These are phyloP conservation scores for Lepidium africanum DNA, from an alignment of 345 rosid species.

Conservation along the genomic window DNA sequence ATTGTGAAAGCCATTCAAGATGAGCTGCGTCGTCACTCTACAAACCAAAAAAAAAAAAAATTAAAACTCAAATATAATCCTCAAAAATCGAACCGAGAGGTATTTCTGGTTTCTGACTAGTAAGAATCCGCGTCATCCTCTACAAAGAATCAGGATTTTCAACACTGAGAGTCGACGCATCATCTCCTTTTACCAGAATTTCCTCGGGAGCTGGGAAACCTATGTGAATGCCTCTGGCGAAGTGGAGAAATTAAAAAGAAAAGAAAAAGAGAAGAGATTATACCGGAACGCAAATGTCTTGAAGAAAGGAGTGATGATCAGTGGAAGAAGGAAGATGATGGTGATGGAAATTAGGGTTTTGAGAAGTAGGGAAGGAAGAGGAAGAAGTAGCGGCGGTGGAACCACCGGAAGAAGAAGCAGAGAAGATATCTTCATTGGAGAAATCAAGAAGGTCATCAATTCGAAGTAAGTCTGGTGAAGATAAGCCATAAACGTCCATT, in stretches of 20 bases:
- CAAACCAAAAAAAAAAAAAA: not conserved
- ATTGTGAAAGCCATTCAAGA: slow-evolving; percentile 73
- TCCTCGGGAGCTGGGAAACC: too few species aligned
- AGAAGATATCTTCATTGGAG: slow-evolving; percentile 36
- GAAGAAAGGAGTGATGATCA: slow-evolving; percentile 33
- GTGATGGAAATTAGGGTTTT: slow-evolving; percentile 33
- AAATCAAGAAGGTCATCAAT: slow-evolving; percentile 38
- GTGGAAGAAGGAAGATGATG: slow-evolving; percentile 33
- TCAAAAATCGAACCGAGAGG: not conserved
- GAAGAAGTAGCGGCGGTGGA: slow-evolving; percentile 25
- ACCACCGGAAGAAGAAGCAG: slow-evolving; percentile 31
- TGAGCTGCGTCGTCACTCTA: slow-evolving; percentile 83
- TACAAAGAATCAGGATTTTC: too few species aligned
- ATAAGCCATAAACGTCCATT: slow-evolving; percentile 50
- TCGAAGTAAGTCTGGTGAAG: slow-evolving; percentile 25
- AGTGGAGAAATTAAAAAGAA: not conserved
- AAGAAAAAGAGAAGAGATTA: not conserved
- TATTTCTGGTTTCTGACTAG: too few species aligned
- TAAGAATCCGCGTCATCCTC: too few species aligned
- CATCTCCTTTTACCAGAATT: too few species aligned
- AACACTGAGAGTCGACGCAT: too few species aligned
- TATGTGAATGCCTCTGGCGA: too few species aligned
- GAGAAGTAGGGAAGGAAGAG: slow-evolving; percentile 23
- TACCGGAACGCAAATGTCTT: slow-evolving; percentile 69
- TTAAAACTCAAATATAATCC: not conserved